These are phyloP conservation scores for Bryum argenteum DNA, from an alignment of 225 moss, liverwort and hornwort genomes.

Conservation along the genomic window DNA sequence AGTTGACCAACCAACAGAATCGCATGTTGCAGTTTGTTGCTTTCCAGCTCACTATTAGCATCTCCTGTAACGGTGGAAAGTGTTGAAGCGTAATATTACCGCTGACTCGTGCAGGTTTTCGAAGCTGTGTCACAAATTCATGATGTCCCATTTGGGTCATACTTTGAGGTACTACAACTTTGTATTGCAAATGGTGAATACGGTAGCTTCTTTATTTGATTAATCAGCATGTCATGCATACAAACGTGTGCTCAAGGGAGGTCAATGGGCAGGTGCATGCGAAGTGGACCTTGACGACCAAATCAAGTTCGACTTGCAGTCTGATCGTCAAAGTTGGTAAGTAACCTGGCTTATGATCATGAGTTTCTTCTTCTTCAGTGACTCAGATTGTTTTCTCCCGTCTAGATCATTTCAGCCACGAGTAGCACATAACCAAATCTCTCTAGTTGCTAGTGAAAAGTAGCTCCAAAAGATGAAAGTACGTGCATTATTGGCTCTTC, in stretches of 20 bases:
- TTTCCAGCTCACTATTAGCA: not conserved
- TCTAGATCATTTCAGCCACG: no score
- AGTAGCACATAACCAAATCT: not conserved
- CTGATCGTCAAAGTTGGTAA: conserved; percentile 74
- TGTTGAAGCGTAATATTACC: conserved; percentile 8
- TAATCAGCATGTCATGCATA: conserved; percentile 21
- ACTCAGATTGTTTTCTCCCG: not conserved
- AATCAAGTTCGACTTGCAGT: conserved; percentile 55
- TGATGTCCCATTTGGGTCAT: conserved; percentile 88
- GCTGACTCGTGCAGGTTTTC: conserved; percentile 46
- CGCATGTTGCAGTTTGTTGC: not conserved
- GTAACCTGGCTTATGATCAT: conserved; percentile 17
- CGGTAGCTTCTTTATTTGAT: conserved; percentile 5
- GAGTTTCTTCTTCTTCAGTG: not conserved
- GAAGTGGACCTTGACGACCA: conserved; percentile 74
- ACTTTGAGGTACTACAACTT: conserved; percentile 70
- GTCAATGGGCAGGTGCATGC: conserved; percentile 69
- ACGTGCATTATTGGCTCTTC: not conserved
- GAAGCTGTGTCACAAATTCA: conserved; percentile 88
- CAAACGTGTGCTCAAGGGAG: conserved; percentile 14
- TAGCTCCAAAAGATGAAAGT: conserved; percentile 1
- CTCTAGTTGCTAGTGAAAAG: not conserved
- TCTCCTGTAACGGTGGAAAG: not conserved
- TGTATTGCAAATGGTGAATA: not conserved
- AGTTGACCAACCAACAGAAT: not conserved